Evolutionary conservation across 768 basidiomycete genomes (phyloP).

Genomic region (Phanerochaete sordida): DNA sequence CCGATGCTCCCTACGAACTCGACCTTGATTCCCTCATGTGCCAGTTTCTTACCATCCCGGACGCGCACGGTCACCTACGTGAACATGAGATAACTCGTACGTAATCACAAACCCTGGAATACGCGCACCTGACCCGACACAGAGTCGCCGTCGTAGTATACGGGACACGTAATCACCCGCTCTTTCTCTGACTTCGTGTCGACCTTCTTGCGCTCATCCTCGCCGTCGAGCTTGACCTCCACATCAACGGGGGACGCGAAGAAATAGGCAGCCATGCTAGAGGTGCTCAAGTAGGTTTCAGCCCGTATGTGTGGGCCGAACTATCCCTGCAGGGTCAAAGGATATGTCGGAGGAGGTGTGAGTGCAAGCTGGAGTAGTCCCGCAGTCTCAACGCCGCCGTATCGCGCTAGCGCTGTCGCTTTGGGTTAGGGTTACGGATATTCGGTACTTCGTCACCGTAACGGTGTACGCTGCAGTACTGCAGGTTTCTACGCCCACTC

Average conservation of each 20-base stretch:
- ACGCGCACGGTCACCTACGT: conserved; percentile 78
- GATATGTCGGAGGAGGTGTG: neutral
- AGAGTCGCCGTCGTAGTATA: conserved; percentile 96
- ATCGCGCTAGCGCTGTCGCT: neutral
- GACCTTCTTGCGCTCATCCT: conserved; percentile 84
- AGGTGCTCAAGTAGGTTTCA: neutral
- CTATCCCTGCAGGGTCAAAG: neutral
- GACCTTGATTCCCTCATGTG: conserved; percentile 96
- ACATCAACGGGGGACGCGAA: conserved; percentile 90
- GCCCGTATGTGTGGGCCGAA: neutral
- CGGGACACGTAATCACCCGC: conserved; percentile 76
- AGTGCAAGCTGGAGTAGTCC: neutral
- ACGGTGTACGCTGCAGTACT: too few relatives aligned
- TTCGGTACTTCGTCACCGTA: too few relatives aligned
- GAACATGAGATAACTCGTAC: too few relatives aligned
- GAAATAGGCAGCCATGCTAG: conserved; percentile 72
- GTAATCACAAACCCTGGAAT: neutral
- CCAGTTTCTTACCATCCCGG: conserved; percentile 90
- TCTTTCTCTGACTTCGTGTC: conserved; percentile 92
- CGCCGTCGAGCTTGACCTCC: conserved; percentile 83
- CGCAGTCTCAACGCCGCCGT: neutral
- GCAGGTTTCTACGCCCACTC: too few relatives aligned
- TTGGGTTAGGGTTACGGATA: neutral
- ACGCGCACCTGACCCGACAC: conserved; percentile 74
- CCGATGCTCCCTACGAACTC: conserved; percentile 97